These are phyloP conservation scores for Geotrichum klebahnii DNA, from an alignment of 1,139 yeast genomes.

Conservation along the genomic window DNA sequence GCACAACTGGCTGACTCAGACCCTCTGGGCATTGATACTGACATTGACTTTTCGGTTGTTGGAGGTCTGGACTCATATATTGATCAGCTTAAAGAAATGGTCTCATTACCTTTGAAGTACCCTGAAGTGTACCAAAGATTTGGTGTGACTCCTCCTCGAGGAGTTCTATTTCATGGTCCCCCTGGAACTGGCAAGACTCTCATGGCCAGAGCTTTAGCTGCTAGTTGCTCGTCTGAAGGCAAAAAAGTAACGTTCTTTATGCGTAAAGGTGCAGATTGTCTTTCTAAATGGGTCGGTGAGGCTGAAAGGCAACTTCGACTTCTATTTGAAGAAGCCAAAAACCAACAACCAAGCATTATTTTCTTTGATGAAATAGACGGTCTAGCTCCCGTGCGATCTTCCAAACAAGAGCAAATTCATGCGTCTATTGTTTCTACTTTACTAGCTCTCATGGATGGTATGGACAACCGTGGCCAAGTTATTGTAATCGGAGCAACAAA, in stretches of 20 bases:
- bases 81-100: conserved; percentile 94
- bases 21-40: conserved; percentile 90
- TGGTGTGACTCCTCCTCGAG: conserved; percentile 93
- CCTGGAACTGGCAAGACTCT: conserved; percentile 99
- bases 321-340: conserved; percentile 90
- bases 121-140: conserved; percentile 92
- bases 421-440: conserved; percentile 94
- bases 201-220: conserved; percentile 96
- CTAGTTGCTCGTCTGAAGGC: conserved; percentile 78
- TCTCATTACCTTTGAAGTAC: conserved; percentile 82
- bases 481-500: conserved; percentile 98
- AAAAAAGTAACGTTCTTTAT: conserved; percentile 90
- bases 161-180: conserved; percentile 97
- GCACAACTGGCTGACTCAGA: conserved; percentile 83
- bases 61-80: conserved; percentile 93
- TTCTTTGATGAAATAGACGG: conserved; percentile 98
- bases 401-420: conserved; percentile 96
- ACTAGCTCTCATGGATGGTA: conserved; percentile 96
- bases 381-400: conserved; percentile 92
- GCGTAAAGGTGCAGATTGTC: conserved; percentile 97
- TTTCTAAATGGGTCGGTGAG: conserved; percentile 98
- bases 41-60: conserved; percentile 81
- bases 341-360: conserved; percentile 91
- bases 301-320: conserved; percentile 92
- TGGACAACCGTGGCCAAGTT: conserved; percentile 96